phyloP scores from a whole-genome alignment of 805 yeast genomes.

The Candida namnaoensis region DNA sequence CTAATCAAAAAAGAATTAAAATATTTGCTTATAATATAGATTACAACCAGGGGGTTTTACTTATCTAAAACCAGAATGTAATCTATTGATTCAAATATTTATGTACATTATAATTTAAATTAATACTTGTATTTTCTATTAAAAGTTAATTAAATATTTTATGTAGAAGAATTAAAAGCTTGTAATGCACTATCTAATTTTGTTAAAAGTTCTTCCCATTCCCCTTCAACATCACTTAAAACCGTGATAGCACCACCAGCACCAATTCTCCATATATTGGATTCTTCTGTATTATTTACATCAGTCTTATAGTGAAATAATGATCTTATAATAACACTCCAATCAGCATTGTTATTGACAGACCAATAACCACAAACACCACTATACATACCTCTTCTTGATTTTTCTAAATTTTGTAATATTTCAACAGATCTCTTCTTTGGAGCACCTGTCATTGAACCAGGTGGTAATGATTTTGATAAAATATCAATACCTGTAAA shows the following conservation, averaged over 20 bases:
- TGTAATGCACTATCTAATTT: constrained; percentile 78
- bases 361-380: constrained; percentile 98
- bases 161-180: constrained; percentile 33
- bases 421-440: constrained; percentile 87
- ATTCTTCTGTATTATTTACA: constrained; percentile 13
- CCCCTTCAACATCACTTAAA: constrained; percentile 72
- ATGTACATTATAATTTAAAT: too few relatives aligned
- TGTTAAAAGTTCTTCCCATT: constrained; percentile 85
- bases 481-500: constrained; percentile 75
- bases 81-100: too few relatives aligned
- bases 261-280: constrained; percentile 71
- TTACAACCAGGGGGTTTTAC: not conserved
- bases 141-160: not conserved
- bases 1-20: too few relatives aligned
- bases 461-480: constrained; percentile 83
- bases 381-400: constrained; percentile 72
- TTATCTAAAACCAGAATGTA: not conserved
- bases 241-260: constrained; percentile 99
- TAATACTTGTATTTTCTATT: not conserved
- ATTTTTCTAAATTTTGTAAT: constrained; percentile 36
- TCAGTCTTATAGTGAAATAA: constrained; percentile 58
- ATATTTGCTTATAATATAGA: too few relatives aligned
- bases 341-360: constrained; percentile 76
- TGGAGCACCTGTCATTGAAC: constrained; percentile 99
- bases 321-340: constrained; percentile 93